Conservation (phyloP, 2,329 filamentous ascomycete genomes). For the Xylariaceae sp. region DNA sequence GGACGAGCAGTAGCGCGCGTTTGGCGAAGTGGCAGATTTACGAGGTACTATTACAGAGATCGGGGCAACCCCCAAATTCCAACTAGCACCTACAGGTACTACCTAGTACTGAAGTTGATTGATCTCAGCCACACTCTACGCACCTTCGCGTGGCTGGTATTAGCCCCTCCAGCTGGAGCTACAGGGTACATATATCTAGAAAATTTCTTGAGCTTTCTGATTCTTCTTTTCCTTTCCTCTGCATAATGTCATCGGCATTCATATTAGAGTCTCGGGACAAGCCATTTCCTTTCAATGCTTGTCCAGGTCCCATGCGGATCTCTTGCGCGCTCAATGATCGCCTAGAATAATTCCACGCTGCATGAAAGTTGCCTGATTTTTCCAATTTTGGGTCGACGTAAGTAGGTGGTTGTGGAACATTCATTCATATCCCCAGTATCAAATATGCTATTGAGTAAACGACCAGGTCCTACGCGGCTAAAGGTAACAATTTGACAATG, state of each 20-base stretch:
- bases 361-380: constrained; percentile 63
- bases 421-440: neutral
- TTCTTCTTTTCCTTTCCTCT: constrained; percentile 43
- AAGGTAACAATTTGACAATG: too few relatives aligned
- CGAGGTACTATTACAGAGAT: too few relatives aligned
- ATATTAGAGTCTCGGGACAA: constrained; percentile 99
- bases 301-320: constrained; percentile 78
- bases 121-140: constrained; percentile 4
- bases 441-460: too few relatives aligned
- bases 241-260: constrained; percentile 80
- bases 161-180: neutral
- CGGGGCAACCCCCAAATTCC: too few relatives aligned
- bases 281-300: constrained; percentile 71
- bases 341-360: constrained; percentile 78
- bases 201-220: constrained; percentile 14
- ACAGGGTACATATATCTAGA: neutral
- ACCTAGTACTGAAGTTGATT: too few relatives aligned
- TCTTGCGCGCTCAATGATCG: constrained; percentile 97
- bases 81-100: too few relatives aligned
- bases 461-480: too few relatives aligned
- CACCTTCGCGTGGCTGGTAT: constrained; percentile 12
- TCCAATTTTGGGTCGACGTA: constrained; percentile 33
- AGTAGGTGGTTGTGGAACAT: constrained; percentile 36
- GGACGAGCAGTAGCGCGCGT: neutral
- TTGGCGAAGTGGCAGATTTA: too few relatives aligned